Evolutionary conservation across 495 filamentous ascomycete species (phyloP).

Genomic region (Halenospora varia): DNA sequence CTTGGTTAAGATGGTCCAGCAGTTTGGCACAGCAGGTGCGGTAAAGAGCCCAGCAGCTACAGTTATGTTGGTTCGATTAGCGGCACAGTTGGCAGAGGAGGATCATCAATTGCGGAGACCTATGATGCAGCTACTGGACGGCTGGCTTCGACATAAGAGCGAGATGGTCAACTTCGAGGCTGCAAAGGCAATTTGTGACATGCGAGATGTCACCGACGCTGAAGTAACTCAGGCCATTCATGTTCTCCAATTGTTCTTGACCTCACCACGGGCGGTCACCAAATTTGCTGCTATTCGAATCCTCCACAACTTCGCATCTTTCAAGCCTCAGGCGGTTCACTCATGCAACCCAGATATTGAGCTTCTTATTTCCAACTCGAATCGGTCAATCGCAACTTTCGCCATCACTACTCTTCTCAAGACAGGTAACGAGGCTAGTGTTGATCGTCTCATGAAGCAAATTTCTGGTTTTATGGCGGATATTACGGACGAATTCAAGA

Average conservation of each 20-base stretch:
- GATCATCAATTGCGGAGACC: conserved; percentile 83
- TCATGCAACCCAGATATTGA: conserved; percentile 97
- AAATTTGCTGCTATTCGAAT: conserved; percentile 98
- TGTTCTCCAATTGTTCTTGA: conserved; percentile 91
- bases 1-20: conserved; percentile 99
- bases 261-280: conserved; percentile 91
- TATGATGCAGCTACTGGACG: conserved; percentile 93
- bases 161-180: conserved; percentile 99
- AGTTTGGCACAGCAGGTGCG: conserved; percentile 85
- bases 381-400: conserved; percentile 96
- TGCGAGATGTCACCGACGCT: conserved; percentile 86
- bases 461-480: conserved; percentile 97
- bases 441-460: conserved; percentile 98
- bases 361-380: conserved; percentile 89
- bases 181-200: conserved; percentile 93
- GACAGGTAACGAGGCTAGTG: conserved; percentile 94
- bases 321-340: conserved; percentile 89
- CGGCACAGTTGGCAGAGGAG: conserved; percentile 92
- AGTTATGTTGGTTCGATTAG: conserved; percentile 86
- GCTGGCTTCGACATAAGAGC: conserved; percentile 96
- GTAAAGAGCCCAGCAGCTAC: conserved; percentile 93
- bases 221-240: conserved; percentile 93
- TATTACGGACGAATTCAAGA: conserved; percentile 98
- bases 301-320: conserved; percentile 89
- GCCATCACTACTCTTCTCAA: conserved; percentile 97